A percentile compares a stretch with the other conserved stretches of the same genome.
Conservation (phyloP, 805 yeast genomes). For the Ascoidea asiatica region DNA sequence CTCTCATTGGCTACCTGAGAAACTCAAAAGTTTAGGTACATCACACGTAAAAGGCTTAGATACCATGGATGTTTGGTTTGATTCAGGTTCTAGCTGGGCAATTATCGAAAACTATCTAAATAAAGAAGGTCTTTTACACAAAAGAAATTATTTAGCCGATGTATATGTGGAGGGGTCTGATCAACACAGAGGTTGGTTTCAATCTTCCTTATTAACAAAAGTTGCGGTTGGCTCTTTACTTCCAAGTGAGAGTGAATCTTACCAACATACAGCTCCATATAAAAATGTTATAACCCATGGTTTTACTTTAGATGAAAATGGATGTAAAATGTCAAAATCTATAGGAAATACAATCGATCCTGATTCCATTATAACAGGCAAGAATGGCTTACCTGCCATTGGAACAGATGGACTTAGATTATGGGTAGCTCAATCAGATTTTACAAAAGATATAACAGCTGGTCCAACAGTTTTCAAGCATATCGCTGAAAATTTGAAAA, state of each 20-base stretch:
- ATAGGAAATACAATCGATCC: conserved; percentile 76
- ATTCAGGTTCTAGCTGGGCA: conserved; percentile 90
- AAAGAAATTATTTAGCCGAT: conserved; percentile 46
- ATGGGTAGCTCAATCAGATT: conserved; percentile 85
- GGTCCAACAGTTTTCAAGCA: conserved; percentile 62
- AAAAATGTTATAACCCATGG: conserved; percentile 81
- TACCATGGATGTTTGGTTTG: conserved; percentile 99
- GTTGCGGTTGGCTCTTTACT: conserved; percentile 26
- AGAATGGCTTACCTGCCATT: conserved; percentile 35
- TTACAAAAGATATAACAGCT: conserved; percentile 64
- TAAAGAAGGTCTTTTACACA: conserved; percentile 19
- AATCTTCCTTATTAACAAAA: conserved; percentile 76
- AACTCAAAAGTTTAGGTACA: conserved; percentile 25
- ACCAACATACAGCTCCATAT: conserved; percentile 43
- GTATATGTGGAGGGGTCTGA: conserved; percentile 95
- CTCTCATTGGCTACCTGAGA: conserved; percentile 61
- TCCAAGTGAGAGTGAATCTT: conserved; percentile 17
- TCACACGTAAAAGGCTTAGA: conserved; percentile 58
- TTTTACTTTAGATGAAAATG: conserved; percentile 74
- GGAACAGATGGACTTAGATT: conserved; percentile 88
- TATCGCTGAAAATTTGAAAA: conserved; percentile 70
- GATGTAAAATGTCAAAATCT: conserved; percentile 89
- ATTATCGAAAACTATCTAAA: conserved; percentile 28
- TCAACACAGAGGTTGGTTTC: conserved; percentile 99
- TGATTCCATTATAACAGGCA: conserved; percentile 48